phyloP scores from a whole-genome alignment of 2,329 filamentous ascomycete genomes.

The Beauveria brongniartii region DNA sequence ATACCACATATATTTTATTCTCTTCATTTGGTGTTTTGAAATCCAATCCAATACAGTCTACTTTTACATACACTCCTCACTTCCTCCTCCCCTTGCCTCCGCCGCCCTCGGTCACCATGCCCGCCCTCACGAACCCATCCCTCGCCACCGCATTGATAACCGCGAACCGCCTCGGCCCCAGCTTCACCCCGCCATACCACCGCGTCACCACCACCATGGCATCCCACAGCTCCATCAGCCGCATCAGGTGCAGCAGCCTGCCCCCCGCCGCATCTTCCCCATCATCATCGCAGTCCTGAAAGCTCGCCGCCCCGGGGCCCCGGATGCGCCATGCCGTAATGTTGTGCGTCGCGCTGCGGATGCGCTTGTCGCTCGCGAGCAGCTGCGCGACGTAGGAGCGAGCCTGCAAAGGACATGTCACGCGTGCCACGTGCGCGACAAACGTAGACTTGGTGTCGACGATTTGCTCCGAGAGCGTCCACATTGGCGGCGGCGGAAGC shows the following conservation, averaged over 20 bases:
- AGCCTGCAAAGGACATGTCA: conserved; percentile 64
- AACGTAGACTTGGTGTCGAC: conserved; percentile 85
- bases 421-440: conserved; percentile 64
- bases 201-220: conserved; percentile 86
- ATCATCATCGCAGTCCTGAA: conserved; percentile 93
- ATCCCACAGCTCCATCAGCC: conserved; percentile 91
- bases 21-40: too few species aligned
- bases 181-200: conserved; percentile 88
- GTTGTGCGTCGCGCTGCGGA: conserved; percentile 85
- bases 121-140: conserved; percentile 73
- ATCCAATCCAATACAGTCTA: too few species aligned
- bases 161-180: conserved; percentile 84
- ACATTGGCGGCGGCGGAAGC: conserved; percentile 39
- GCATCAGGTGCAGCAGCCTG: conserved; percentile 79
- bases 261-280: conserved; percentile 89
- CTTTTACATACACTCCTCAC: conserved; percentile 16
- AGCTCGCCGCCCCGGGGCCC: conserved; percentile 42
- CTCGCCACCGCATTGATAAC: conserved; percentile 82
- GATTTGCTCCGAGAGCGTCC: conserved; percentile 66
- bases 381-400: conserved; percentile 65
- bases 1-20: conserved; percentile 17
- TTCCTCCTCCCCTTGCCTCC: conserved; percentile 37
- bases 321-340: conserved; percentile 90
- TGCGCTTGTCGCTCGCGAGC: conserved; percentile 72
- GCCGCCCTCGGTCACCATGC: conserved; percentile 49